These are phyloP conservation scores for Flaveria robusta DNA, from an alignment of 129 eudicot genomes.

Conservation along the genomic window DNA sequence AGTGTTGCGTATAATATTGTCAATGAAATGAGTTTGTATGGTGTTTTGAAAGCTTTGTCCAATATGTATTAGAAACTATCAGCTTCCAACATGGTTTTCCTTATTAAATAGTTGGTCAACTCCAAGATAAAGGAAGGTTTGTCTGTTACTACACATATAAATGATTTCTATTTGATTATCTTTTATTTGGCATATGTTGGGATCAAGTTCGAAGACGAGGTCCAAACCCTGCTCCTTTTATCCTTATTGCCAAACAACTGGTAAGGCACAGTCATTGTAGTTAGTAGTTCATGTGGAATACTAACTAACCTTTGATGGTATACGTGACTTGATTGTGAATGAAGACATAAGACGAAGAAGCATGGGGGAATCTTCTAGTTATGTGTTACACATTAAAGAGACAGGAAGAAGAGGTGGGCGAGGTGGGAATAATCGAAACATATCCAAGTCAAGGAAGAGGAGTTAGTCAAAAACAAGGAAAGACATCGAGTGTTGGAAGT, in stretches of 20 bases:
- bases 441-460: neutral
- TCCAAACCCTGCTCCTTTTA: no score
- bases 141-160: neutral
- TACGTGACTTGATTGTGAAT: no score
- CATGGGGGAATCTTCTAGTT: neutral
- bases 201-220: neutral
- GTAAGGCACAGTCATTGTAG: neutral
- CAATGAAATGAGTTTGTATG: neutral
- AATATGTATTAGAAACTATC: neutral
- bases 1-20: neutral
- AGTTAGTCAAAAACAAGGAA: neutral
- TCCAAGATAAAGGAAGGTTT: neutral
- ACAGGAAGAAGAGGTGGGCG: neutral
- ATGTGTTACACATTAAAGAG: neutral
- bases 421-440: neutral
- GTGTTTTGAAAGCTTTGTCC: neutral
- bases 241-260: neutral
- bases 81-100: neutral
- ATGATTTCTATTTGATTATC: neutral
- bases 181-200: neutral
- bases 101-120: neutral
- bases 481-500: neutral
- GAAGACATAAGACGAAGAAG: neutral
- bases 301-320: neutral
- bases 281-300: neutral